Base-by-base conservation (phyloP, 352 stramenopile genomes). In the Stramenopiles sp. region DNA sequence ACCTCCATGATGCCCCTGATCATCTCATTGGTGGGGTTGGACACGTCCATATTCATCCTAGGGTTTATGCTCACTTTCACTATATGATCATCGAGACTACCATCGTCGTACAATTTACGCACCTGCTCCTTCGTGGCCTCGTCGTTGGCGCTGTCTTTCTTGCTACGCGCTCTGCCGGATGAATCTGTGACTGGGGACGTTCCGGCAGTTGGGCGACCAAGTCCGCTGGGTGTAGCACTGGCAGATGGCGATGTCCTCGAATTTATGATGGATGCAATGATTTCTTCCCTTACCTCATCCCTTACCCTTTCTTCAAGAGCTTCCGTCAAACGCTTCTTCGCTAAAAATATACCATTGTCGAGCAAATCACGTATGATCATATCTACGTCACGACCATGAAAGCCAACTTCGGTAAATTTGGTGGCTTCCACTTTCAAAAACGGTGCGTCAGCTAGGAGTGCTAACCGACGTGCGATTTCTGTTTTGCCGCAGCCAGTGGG, bases 351-450 rank as follows among this genome's bases (percentile, higher is more conserved):
- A 44, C 91, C 91, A 76, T 97, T 95, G 86, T 99, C 95, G 80
- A 99, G 94, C 31, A 99, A 91, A 84, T 99, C 96, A 75, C 94
- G 92, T 84, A 99, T 98, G 86, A 99, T 99, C 85, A 97, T 90
- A 88, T 99, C 96, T 14, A 99, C 96, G 87, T 99, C 96, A n/a
- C 95, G 88, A 75, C 97, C 96, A 86, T 99, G 95, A 85, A 99
- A 99, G 30, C 97, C 97, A 67, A 99, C 96, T 88, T 99, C 97
- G 0, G 96, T 99, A 86, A 99, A 99, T 88, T 99, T 99, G 39
- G 96, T 99, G 4, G 97, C 97, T 85, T 99, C 96, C 25, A 96
- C 91, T 84, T 88, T 99, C 80, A 98, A 91, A 85, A 99, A 99
- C 39, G 95, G 95, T 32, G 95, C 95, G 83, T 98, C 90, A 39